Evolutionary conservation across 2,329 filamentous ascomycete species (phyloP).

Genomic region (Hypoxylon sp.): DNA sequence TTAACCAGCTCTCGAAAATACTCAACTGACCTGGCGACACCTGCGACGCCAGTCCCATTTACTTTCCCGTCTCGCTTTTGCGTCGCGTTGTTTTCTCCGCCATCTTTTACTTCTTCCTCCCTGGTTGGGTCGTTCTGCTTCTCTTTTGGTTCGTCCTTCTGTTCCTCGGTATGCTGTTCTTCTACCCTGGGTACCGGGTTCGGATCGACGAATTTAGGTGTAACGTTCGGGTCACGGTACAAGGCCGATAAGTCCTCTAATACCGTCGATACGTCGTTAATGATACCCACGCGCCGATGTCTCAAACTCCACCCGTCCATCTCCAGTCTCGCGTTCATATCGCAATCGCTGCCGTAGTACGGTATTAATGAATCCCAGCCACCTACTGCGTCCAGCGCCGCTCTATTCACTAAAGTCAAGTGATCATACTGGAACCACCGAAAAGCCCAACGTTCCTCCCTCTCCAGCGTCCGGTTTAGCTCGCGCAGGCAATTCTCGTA

Average conservation of each 20-base stretch:
- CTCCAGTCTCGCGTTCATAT: constrained; percentile 60
- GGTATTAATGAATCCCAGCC: constrained; percentile 67
- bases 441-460: constrained; percentile 62
- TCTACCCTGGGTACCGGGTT: constrained; percentile 53
- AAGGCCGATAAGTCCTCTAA: constrained; percentile 58
- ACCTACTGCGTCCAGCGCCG: constrained; percentile 60
- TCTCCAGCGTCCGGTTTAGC: constrained; percentile 55
- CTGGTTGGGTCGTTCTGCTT: constrained; percentile 43
- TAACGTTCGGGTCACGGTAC: constrained; percentile 55
- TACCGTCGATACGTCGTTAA: constrained; percentile 58
- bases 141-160: constrained; percentile 46
- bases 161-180: constrained; percentile 39
- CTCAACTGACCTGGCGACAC: constrained; percentile 46
- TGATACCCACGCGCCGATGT: constrained; percentile 55
- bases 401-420: constrained; percentile 64
- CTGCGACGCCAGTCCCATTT: constrained; percentile 29
- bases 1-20: constrained; percentile 52
- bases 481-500: constrained; percentile 54
- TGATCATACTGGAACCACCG: constrained; percentile 61
- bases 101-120: constrained; percentile 28
- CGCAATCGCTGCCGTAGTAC: constrained; percentile 66
- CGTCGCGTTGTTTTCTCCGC: constrained; percentile 31
- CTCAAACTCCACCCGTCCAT: constrained; percentile 58
- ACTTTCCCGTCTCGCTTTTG: constrained; percentile 30
- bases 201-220: constrained; percentile 53